Evolutionary conservation across 83 land plant species (phyloP), one percentile per base, ranked within the genome.

Genomic region (Isoetes engelmannii): DNA sequence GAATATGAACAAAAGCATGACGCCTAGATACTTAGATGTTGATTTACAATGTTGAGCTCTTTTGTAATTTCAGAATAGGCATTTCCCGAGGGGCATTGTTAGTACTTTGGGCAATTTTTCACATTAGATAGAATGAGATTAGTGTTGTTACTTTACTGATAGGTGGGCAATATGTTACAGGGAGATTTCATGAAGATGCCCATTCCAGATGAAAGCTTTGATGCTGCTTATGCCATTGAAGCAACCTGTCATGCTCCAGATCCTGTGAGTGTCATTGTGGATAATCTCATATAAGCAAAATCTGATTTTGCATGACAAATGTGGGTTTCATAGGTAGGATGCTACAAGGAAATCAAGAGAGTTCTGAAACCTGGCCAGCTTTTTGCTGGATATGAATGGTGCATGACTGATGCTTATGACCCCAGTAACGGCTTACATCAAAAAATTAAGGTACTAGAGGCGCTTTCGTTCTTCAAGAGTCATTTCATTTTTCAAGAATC

Each of bases 171-270:
- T 4, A 44, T 48, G 8, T 10, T 82, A 67, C 80, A 93, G 98
- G 99, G 91, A 57, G 99, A 94, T 72, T 94, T 94, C 82, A 94
- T 94, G 99, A 86, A 90, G 20, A 94, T 91, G 89, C 99, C 93
- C 62, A 77, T 91, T 48, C 56, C 85, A 18, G 89, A 94, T 58
- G 75, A 88, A 59, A 75, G 74, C 5, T 94, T 83, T 81, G 99
- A 94, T 84, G 99, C 89, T 20, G 79, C 91, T 20, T 94, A 94
- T 79, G 89, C 99, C n/a, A 94, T 94, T 69, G 99, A 94, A 77
- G 99, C 99, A 28, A 88, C 97, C 10, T 94, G 99, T 48, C 99
- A 94, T 82, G 99, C 99, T 19, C 99, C 99, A 45, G 97, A 94
- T 81, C 85, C 89, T 5, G 99, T 94, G 71, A 70, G 81, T 66